Evolutionary conservation across 139 green algal genomes (phyloP).

Genomic region (Trebouxia sp.): DNA sequence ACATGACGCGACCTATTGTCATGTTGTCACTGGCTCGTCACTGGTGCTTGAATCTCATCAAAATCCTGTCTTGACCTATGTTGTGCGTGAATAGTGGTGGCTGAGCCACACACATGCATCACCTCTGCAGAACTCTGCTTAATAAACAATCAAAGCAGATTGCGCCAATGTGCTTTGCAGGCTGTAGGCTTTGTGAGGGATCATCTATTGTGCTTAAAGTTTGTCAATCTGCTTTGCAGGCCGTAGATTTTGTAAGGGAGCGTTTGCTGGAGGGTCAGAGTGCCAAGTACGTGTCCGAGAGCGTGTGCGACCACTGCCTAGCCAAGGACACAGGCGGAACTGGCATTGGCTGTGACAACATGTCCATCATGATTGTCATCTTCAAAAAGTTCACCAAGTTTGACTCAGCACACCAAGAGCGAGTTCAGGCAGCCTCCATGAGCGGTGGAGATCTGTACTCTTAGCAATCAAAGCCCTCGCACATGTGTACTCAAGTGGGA

Average conservation of each 20-base stretch:
- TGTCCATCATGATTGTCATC: slow-evolving; percentile 53
- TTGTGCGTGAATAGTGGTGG: too few species aligned
- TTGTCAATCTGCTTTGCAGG: slow-evolving; percentile 34
- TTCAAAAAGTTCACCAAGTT: slow-evolving; percentile 39
- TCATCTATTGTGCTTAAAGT: slow-evolving; percentile 37
- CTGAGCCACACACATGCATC: too few species aligned
- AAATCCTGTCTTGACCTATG: too few species aligned
- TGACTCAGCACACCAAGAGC: not conserved
- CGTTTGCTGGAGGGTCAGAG: slow-evolving; percentile 45
- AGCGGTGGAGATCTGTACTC: not conserved
- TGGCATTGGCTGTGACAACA: slow-evolving; percentile 69
- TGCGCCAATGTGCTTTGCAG: slow-evolving; percentile 23
- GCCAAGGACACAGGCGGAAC: slow-evolving; percentile 60
- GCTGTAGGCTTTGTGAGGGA: slow-evolving; percentile 70
- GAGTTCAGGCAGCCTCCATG: not conserved
- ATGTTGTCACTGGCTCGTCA: too few species aligned
- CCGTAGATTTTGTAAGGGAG: slow-evolving; percentile 71
- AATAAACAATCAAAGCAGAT: too few species aligned
- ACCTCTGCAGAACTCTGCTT: too few species aligned
- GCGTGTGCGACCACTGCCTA: slow-evolving; percentile 75
- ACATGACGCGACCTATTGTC: too few species aligned
- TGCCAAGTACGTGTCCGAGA: slow-evolving; percentile 57
- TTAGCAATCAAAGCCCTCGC: not conserved
- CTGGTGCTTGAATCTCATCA: too few species aligned
- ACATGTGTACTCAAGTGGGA: not conserved